Evolutionary conservation across 148 eudicot genomes (phyloP), one percentile per base, ranked within the genome.

Genomic region (Suaeda aralocaspica): DNA sequence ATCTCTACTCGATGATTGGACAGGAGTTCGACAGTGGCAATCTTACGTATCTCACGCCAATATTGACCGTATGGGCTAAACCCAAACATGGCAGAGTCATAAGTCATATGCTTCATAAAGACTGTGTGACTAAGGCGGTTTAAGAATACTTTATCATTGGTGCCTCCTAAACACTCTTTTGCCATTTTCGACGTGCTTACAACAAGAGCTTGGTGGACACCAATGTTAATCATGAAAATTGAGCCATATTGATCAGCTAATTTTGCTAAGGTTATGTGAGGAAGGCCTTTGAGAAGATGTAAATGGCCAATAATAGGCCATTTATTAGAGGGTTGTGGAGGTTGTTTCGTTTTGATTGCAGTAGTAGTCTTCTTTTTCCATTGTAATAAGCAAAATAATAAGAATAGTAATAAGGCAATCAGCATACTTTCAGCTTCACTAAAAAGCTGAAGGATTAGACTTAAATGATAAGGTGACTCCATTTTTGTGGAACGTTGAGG

Each of bases 41-140:
- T 57, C 72, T 79, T 83, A 9, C 84, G 76, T 1, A 82, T 62
- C 26, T 84, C 77, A 4, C 84, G 79, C 88, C 91, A 87, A 36
- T 82, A 82, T 0, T 76, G 74, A 0, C 86, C 83, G 30, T 78
- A 67, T 2, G 76, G 78, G 25, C 25, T 31, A 9, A 82, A 77
- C 2, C 77, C 84, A 6, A 82, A 77, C 74, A 73, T 62, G 30
- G 86, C 84, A n/a, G 67, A 50, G 74, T 87, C 73, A 67, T 82
- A 84, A 41, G 57, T 73, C 56, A 82, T 41, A 12, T 72, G 63
- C 33, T 74, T 56, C 0, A 75, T 64, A 4, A 81, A 74, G 1
- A 70, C n/a, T 0, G 70, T 39, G 0, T 41, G 56, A 0, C n/a
- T n/a, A n/a, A 84, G 87, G 14, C 89, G 75, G 41, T 31, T 36